phyloP scores from a whole-genome alignment of 306 rosid species.

The Benincasa hispida region DNA sequence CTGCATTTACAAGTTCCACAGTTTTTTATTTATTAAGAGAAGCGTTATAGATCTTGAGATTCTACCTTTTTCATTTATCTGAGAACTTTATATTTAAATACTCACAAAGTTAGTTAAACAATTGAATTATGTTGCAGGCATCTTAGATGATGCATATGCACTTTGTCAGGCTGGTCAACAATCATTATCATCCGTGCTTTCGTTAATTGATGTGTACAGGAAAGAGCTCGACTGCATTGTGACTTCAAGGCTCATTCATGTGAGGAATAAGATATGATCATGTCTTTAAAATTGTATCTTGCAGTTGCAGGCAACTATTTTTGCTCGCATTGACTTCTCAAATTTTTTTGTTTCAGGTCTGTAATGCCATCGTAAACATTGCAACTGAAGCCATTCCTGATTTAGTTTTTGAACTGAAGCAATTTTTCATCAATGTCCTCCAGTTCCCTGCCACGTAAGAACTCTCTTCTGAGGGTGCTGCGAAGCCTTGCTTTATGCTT shows the following conservation, averaged over 20 bases:
- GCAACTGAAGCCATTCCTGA: constrained; percentile 40
- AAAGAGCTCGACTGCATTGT: constrained; percentile 36
- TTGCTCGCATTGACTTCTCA: not conserved
- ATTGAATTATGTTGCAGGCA: constrained; percentile 21
- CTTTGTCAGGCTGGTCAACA: constrained; percentile 43
- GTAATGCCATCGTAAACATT: constrained; percentile 22
- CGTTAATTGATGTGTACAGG: constrained; percentile 36
- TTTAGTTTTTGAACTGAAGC: constrained; percentile 32
- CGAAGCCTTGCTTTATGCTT: not conserved
- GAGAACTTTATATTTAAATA: not conserved
- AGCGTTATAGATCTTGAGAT: not conserved
- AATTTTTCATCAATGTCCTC: constrained; percentile 37
- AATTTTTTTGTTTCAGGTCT: constrained; percentile 27
- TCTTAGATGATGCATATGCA: constrained; percentile 52
- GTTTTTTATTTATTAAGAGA: not conserved
- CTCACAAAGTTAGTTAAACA: not conserved
- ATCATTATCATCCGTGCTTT: constrained; percentile 33
- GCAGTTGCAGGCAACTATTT: not conserved
- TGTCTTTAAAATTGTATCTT: not conserved
- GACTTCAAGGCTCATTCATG: constrained; percentile 30
- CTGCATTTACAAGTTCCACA: not conserved
- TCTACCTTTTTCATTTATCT: not conserved
- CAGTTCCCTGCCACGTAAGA: constrained; percentile 40
- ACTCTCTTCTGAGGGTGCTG: not conserved
- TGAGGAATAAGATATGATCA: constrained; percentile 5